Percentiles rank a stretch among this genome's conserved stretches.
phyloP scores from a whole-genome alignment of 371 early-diverging fungal species.

The Mortierella sp. region DNA sequence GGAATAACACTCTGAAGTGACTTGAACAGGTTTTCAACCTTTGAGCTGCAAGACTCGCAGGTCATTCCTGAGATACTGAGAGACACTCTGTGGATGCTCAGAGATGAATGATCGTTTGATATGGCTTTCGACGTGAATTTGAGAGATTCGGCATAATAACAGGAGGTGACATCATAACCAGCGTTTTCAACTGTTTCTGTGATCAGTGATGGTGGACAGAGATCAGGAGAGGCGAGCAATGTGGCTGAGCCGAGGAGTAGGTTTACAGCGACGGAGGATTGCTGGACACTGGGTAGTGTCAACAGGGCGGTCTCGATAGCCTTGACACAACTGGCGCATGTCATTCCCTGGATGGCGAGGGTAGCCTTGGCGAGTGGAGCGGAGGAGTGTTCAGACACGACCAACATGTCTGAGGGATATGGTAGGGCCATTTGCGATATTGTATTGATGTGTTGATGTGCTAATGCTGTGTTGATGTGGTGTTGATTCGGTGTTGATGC shows the following conservation, averaged over 20 bases:
- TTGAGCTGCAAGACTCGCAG: constrained; percentile 72
- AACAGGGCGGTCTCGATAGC: constrained; percentile 74
- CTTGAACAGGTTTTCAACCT: constrained; percentile 62
- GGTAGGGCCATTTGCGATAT: constrained; percentile 19
- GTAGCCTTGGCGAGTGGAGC: constrained; percentile 59
- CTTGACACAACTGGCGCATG: constrained; percentile 86
- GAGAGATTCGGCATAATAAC: constrained; percentile 23
- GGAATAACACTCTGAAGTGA: constrained; percentile 57
- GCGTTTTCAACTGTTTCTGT: constrained; percentile 64
- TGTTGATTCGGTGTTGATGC: too few species aligned
- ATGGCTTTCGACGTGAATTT: background rate
- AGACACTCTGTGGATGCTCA: constrained; percentile 32
- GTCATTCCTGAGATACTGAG: constrained; percentile 75
- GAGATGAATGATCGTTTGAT: constrained; percentile 3
- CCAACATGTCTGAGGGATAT: constrained; percentile 13
- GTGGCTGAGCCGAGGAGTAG: constrained; percentile 79
- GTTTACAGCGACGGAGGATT: constrained; percentile 74
- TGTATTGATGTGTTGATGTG: background rate
- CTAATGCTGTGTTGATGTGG: too few species aligned
- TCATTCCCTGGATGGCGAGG: constrained; percentile 86
- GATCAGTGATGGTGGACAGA: constrained; percentile 57
- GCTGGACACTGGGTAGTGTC: constrained; percentile 66
- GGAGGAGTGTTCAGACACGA: constrained; percentile 46
- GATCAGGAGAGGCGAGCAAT: constrained; percentile 50
- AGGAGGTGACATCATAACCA: constrained; percentile 69